Evolutionary conservation across 768 basidiomycete species (phyloP).

Genomic region (Pulveroboletus ravenelii): DNA sequence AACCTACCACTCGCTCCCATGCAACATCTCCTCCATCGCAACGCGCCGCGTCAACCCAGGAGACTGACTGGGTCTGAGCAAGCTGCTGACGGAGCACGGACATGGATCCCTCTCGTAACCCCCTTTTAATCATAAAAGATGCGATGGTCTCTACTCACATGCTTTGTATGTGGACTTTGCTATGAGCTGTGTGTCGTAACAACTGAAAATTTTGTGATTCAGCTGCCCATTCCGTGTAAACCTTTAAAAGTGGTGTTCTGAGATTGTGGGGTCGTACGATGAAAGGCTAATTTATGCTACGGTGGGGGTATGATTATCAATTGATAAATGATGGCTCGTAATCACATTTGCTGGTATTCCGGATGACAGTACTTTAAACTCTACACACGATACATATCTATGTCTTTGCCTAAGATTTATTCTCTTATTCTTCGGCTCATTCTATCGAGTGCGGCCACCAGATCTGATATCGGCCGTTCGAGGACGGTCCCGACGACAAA

Average conservation of each 20-base stretch:
- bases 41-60: background rate
- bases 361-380: too few relatives aligned
- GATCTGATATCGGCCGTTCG: conserved; percentile 60
- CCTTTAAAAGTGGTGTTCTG: too few relatives aligned
- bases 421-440: conserved; percentile 23
- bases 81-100: conserved; percentile 2
- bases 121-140: background rate
- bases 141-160: background rate
- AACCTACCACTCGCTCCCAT: background rate
- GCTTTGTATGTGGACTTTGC: background rate
- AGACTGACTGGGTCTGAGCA: background rate
- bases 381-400: too few relatives aligned
- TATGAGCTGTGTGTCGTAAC: background rate
- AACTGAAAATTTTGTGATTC: background rate
- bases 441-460: conserved; percentile 38
- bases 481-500: background rate
- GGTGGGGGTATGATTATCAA: too few relatives aligned
- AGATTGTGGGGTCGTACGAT: background rate
- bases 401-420: too few relatives aligned
- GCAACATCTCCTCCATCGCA: background rate
- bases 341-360: background rate
- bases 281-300: background rate
- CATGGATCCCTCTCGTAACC: background rate
- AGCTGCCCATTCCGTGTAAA: background rate
- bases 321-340: too few relatives aligned